Percentiles rank a stretch among this genome's conserved stretches.
These are phyloP conservation scores for Telfairia occidentalis DNA, from an alignment of 331 rosid genomes.

Conservation along the genomic window DNA sequence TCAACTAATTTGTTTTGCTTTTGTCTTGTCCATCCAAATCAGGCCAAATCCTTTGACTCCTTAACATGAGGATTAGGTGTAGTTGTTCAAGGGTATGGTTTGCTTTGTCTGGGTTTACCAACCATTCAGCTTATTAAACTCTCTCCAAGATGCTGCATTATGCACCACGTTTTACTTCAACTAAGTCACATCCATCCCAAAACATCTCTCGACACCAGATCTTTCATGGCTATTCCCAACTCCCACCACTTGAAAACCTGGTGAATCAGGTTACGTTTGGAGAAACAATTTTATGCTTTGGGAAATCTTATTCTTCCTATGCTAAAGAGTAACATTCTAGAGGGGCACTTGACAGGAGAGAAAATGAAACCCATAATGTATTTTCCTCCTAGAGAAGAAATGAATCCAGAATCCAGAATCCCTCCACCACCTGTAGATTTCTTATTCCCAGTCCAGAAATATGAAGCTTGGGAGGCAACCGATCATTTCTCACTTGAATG, in stretches of 20 bases:
- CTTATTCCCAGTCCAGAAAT: neutral
- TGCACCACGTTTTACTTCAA: neutral
- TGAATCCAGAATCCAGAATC: too few species aligned
- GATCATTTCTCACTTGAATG: neutral
- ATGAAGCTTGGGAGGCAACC: neutral
- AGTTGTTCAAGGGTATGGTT: neutral
- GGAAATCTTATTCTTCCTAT: neutral
- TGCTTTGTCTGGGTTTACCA: neutral
- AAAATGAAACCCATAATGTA: neutral
- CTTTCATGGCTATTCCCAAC: neutral
- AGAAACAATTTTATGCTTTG: neutral
- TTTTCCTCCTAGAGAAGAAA: neutral
- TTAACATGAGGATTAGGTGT: neutral
- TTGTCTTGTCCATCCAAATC: neutral
- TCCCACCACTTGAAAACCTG: neutral
- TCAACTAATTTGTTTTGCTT: too few species aligned
- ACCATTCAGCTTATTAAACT: neutral
- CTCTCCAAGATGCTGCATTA: neutral
- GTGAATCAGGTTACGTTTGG: neutral
- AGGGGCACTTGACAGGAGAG: neutral
- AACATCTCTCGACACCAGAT: neutral
- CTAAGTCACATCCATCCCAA: neutral
- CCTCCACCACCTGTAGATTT: neutral
- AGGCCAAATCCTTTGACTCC: neutral
- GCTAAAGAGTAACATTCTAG: neutral